Percentiles rank a stretch among this genome's conserved stretches.
phyloP scores from a whole-genome alignment of 2,329 filamentous ascomycete genomes.

The Paracorniculantispora psalliotae region DNA sequence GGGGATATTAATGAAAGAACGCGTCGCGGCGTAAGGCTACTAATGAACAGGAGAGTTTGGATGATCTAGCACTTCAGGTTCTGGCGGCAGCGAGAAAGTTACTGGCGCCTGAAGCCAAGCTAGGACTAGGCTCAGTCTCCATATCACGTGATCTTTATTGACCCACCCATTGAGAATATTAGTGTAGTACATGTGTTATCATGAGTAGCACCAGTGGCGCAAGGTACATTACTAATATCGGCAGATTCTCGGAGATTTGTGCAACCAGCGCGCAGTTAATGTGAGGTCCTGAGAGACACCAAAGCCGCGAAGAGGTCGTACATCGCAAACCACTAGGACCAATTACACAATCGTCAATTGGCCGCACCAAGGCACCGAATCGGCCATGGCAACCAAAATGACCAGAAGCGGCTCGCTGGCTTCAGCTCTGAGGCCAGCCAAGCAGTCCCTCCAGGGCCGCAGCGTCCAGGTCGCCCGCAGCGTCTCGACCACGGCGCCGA shows the following conservation, averaged over 20 bases:
- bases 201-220: background rate
- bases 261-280: background rate
- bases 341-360: conserved; percentile 38
- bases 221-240: conserved; percentile 23
- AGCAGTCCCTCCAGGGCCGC: conserved; percentile 37
- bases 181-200: background rate
- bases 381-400: conserved; percentile 57
- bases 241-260: conserved; percentile 26
- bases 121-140: background rate
- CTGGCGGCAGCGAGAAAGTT: conserved; percentile 10
- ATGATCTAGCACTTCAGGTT: conserved; percentile 8
- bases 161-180: conserved; percentile 12
- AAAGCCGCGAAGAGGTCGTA: conserved; percentile 17
- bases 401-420: conserved; percentile 52
- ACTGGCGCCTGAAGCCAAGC: background rate
- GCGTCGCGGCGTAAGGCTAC: conserved; percentile 19
- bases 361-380: conserved; percentile 29
- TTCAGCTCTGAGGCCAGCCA: conserved; percentile 51
- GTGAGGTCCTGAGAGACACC: conserved; percentile 1
- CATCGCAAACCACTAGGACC: conserved; percentile 21
- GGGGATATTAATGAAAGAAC: conserved; percentile 19
- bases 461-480: conserved; percentile 40
- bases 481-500: conserved; percentile 45
- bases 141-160: conserved; percentile 15
- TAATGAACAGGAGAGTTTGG: conserved; percentile 19